Conservation (phyloP, 768 basidiomycete genomes). For the Mycena chlorophos region DNA sequence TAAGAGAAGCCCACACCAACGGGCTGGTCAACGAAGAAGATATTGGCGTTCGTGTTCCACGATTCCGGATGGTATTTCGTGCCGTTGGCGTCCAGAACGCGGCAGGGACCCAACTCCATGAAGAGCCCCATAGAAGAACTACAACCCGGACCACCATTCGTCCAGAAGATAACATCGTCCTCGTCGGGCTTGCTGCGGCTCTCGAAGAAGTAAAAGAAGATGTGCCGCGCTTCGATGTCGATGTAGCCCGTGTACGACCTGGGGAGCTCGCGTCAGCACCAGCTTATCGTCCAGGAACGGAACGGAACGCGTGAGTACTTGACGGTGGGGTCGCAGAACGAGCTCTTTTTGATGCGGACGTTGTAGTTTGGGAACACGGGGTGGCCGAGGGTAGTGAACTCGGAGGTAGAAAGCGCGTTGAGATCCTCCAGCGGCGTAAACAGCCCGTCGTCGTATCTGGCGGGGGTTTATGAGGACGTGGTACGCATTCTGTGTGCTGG, state of each 20-base stretch:
- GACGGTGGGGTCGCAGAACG: conserved; percentile 43
- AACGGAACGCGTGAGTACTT: conserved; percentile 27
- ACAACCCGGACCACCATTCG: conserved; percentile 50
- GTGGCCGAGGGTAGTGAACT: conserved; percentile 42
- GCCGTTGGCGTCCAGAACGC: conserved; percentile 50
- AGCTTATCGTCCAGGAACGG: background rate
- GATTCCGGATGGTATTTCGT: conserved; percentile 57
- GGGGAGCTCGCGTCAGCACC: background rate
- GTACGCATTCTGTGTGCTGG: background rate
- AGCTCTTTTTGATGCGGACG: conserved; percentile 41
- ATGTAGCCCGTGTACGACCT: conserved; percentile 70
- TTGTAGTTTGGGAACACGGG: conserved; percentile 45
- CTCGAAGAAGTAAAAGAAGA: conserved; percentile 82
- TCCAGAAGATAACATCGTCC: conserved; percentile 64
- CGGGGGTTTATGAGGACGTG: background rate
- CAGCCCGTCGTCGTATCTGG: conserved; percentile 18
- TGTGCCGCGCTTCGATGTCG: conserved; percentile 59
- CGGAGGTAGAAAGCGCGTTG: conserved; percentile 26
- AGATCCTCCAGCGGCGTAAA: conserved; percentile 21
- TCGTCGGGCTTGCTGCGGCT: conserved; percentile 58
- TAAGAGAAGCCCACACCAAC: conserved; percentile 64
- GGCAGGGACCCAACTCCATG: conserved; percentile 78
- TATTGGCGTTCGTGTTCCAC: conserved; percentile 68
- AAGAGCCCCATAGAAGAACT: conserved; percentile 59
- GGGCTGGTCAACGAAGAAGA: conserved; percentile 66